These are phyloP conservation scores for Hypomyces perniciosus DNA, from an alignment of 2,329 filamentous ascomycete species.

Conservation along the genomic window DNA sequence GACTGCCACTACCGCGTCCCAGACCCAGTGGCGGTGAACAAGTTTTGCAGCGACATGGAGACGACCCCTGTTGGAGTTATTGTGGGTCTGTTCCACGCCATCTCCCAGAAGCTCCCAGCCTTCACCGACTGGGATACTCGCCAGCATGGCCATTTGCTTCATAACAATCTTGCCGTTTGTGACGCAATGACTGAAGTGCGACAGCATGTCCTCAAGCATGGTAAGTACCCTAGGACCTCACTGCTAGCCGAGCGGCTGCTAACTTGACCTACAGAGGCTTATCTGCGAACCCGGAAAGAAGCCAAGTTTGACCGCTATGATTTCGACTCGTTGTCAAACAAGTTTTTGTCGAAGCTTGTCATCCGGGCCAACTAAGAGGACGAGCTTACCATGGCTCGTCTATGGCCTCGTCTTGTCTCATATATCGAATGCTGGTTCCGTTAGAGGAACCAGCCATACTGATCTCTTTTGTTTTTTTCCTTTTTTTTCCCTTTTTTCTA, in stretches of 20 bases:
- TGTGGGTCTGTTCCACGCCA: slow-evolving; percentile 93
- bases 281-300: slow-evolving; percentile 72
- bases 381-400: background rate
- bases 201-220: slow-evolving; percentile 86
- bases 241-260: slow-evolving; percentile 13
- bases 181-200: slow-evolving; percentile 95
- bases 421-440: slow-evolving; percentile 12
- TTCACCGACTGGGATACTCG: slow-evolving; percentile 92
- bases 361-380: slow-evolving; percentile 75
- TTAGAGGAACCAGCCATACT: slow-evolving; percentile 12
- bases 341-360: slow-evolving; percentile 93
- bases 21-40: slow-evolving; percentile 76
- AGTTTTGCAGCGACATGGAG: slow-evolving; percentile 97
- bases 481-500: slow-evolving; percentile 26
- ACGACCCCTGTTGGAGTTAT: slow-evolving; percentile 92
- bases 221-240: slow-evolving; percentile 46
- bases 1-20: slow-evolving; percentile 94
- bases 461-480: slow-evolving; percentile 21
- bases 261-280: slow-evolving; percentile 59
- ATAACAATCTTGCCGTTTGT: slow-evolving; percentile 87
- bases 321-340: slow-evolving; percentile 94
- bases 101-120: slow-evolving; percentile 89
- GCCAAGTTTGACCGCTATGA: slow-evolving; percentile 84
- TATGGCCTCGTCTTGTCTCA: slow-evolving; percentile 10
- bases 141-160: slow-evolving; percentile 84